phyloP scores from a whole-genome alignment of 1,284 basidiomycete genomes.

The Leccinum fallax region DNA sequence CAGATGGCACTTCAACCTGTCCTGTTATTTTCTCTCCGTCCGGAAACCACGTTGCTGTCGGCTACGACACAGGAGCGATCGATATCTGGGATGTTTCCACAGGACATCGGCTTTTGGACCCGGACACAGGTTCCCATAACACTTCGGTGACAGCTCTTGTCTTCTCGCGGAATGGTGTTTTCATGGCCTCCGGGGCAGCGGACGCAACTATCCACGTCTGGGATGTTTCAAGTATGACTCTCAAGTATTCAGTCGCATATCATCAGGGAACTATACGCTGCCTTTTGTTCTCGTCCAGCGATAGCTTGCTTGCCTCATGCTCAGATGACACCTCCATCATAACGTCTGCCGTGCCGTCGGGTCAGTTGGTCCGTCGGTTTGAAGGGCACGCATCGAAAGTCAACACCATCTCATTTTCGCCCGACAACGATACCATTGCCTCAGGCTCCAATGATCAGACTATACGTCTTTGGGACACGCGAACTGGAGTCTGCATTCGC shows the following conservation, averaged over 20 bases:
- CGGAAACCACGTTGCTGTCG: constrained; percentile 22
- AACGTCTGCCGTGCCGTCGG: constrained; percentile 16
- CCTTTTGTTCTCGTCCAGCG: constrained; percentile 19
- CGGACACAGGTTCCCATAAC: constrained; percentile 2
- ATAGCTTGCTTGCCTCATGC: constrained; percentile 20
- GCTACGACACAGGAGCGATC: constrained; percentile 19
- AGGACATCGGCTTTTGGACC: constrained; percentile 13
- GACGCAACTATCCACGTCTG: constrained; percentile 21
- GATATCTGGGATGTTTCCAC: constrained; percentile 27
- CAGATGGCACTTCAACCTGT: constrained; percentile 12
- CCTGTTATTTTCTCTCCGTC: constrained; percentile 27
- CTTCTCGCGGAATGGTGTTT: constrained; percentile 14
- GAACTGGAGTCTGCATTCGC: constrained; percentile 22
- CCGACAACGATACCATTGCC: constrained; percentile 17
- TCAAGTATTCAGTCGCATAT: constrained; percentile 9
- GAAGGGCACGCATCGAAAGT: constrained; percentile 16
- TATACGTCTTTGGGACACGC: constrained; percentile 28
- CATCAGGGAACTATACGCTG: constrained; percentile 16
- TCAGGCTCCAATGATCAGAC: constrained; percentile 25
- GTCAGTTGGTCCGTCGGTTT: constrained; percentile 8
- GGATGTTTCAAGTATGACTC: constrained; percentile 5
- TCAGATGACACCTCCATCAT: constrained; percentile 23
- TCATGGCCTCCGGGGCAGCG: constrained; percentile 19
- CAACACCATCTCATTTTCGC: constrained; percentile 24
- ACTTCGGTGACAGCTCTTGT: constrained; percentile 11